These are phyloP conservation scores for Areca catechu DNA, from an alignment of 176 grass and related monocot species.

Conservation along the genomic window DNA sequence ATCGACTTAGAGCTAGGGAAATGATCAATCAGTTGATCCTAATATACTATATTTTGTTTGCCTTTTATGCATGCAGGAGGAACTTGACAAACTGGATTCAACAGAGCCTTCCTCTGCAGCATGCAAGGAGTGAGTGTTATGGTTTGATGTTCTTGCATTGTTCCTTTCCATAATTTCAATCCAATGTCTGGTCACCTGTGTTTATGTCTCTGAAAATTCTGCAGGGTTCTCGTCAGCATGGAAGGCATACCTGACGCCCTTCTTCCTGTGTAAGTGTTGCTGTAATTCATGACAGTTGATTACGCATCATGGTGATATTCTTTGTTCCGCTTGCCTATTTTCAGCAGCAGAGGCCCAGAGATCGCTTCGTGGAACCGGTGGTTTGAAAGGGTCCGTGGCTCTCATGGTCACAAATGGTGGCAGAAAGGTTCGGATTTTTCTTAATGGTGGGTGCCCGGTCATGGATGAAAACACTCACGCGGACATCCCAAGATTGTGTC, in stretches of 20 bases:
- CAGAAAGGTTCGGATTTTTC: constrained; percentile 68
- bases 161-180: constrained; percentile 3
- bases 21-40: too few species aligned
- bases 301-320: background rate
- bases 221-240: constrained; percentile 63
- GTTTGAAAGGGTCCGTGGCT: constrained; percentile 85
- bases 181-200: background rate
- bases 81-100: constrained; percentile 72
- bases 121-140: constrained; percentile 72
- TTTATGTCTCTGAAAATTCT: constrained; percentile 6
- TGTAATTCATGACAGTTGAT: background rate
- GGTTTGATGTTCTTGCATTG: constrained; percentile 1
- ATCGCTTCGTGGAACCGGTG: constrained; percentile 84
- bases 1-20: too few species aligned
- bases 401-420: constrained; percentile 90
- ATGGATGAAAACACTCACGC: too few species aligned
- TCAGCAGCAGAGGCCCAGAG: constrained; percentile 77
- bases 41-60: background rate
- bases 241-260: constrained; percentile 81
- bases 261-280: constrained; percentile 63
- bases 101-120: constrained; percentile 67
- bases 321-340: constrained; percentile 1
- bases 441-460: constrained; percentile 16
- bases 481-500: too few species aligned
- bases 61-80: constrained; percentile 38